Evolutionary conservation across 2,329 filamentous ascomycete species (phyloP).

Genomic region (Phaeomoniella chlamydospora): DNA sequence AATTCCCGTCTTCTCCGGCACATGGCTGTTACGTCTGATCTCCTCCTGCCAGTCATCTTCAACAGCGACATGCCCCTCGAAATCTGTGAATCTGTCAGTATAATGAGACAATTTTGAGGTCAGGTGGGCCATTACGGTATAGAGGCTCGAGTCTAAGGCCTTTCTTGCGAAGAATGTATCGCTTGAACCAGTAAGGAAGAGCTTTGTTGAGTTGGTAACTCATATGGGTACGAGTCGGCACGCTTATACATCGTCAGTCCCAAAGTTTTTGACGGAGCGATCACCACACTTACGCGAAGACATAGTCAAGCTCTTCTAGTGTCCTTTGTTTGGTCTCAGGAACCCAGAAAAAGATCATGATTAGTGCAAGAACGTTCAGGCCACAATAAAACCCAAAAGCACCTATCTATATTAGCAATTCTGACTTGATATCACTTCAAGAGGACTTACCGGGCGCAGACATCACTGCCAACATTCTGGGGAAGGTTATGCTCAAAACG

Average conservation of each 20-base stretch:
- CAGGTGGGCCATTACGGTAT: too few species aligned
- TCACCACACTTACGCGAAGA: conserved; percentile 17
- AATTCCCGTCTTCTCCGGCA: conserved; percentile 2
- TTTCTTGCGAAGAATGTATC: conserved; percentile 38
- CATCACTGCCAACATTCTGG: conserved; percentile 26
- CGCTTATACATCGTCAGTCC: conserved; percentile 9
- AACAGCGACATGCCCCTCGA: conserved; percentile 16
- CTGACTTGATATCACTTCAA: too few species aligned
- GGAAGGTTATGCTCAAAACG: conserved; percentile 28
- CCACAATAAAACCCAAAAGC: conserved; percentile 44
- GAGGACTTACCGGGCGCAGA: conserved; percentile 18
- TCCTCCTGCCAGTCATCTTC: conserved; percentile 10
- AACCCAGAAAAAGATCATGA: conserved; percentile 44
- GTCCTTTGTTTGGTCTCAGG: conserved; percentile 37
- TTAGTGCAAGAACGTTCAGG: conserved; percentile 40
- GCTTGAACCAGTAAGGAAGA: conserved; percentile 44
- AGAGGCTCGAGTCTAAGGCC: conserved; percentile 30
- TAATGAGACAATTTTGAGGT: too few species aligned
- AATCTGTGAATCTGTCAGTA: conserved; percentile 12
- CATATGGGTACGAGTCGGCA: conserved; percentile 38
- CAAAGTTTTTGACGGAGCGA: conserved; percentile 11
- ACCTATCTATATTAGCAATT: conserved; percentile 14
- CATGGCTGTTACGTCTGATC: conserved; percentile 9
- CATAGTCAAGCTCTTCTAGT: conserved; percentile 37
- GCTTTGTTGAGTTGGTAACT: conserved; percentile 38